Base-by-base conservation (phyloP, 2,329 filamentous ascomycete species). In the Penicillium sp. region DNA sequence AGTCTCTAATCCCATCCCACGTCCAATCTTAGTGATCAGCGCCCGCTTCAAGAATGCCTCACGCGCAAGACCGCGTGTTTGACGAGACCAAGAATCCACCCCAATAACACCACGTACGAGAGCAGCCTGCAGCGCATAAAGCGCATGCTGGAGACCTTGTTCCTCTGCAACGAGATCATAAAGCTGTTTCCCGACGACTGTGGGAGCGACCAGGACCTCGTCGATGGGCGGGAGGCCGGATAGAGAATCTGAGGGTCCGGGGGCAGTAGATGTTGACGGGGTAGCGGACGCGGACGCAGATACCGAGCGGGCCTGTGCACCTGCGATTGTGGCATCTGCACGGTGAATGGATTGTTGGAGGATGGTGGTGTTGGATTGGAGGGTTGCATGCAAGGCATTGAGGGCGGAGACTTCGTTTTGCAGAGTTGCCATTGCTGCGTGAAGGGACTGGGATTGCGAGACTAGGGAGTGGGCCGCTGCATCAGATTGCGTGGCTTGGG, bases 151-250 rank as follows among this genome's bases (percentile, higher is more conserved):
- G 46, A 96, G 83, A 2, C 89, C 92, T 62, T 88, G 83, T 75
- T 97, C 93, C 70, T 99, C 94, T 1, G 92, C 91, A 26, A 92
- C 90, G 2, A 95, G 80, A 46, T 87, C 86, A 74, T 97, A 99
- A 22, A 99, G 78, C 78, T 99, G 94, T 62, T 93, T 92, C 0
- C 89, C 90, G 4, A 97, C 94, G 1, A 97, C 88, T 0, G 91
- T 97, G 1, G 93, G 92, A 3, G 92, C 91, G n/a, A 97, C 90
- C 2, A 99, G 80, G 31, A 97, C 82, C 57, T 96, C 92, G 71
- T 99, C 94, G 47, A 97, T 88, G 46, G 87, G 85, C 0, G 92
- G 92, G 1, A 87, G 82, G 11, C 75, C 76, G 2, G 64, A 58
- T 12, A 52, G 60, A 15, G 40, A 49, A 60, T 62, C 58, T 62